These are phyloP conservation scores for Saccharomycopsis schoenii DNA, from an alignment of 805 yeast species.

Conservation along the genomic window DNA sequence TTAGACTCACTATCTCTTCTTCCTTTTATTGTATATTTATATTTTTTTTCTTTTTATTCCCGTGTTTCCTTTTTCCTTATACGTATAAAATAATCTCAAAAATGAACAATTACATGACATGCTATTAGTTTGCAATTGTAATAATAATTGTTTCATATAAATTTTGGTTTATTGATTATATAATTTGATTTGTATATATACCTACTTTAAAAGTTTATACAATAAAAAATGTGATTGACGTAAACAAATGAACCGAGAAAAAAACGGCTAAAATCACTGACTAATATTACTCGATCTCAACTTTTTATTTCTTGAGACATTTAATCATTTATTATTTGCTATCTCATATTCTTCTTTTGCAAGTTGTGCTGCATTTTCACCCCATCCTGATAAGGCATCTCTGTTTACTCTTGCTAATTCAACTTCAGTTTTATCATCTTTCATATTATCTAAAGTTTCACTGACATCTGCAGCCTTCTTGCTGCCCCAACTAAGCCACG, in stretches of 20 bases:
- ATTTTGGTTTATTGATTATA: not conserved
- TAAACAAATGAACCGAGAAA: not conserved
- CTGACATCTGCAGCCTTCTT: slow-evolving; percentile 16
- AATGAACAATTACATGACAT: not conserved
- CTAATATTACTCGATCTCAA: not conserved
- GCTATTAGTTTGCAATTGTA: not conserved
- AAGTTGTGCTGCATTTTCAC: slow-evolving; percentile 33
- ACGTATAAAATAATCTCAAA: not conserved
- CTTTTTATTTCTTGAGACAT: not conserved
- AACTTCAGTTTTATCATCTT: slow-evolving; percentile 24
- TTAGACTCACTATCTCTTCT: not conserved
- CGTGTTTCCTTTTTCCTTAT: not conserved
- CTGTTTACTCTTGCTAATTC: slow-evolving; percentile 28
- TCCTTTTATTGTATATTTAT: not conserved
- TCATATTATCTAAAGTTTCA: slow-evolving; percentile 18
- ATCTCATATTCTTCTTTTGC: slow-evolving; percentile 32
- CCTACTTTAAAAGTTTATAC: not conserved
- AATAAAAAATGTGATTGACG: not conserved
- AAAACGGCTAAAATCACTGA: not conserved
- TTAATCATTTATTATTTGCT: not conserved
- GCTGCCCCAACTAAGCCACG: slow-evolving; percentile 29
- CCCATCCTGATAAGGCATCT: slow-evolving; percentile 36
- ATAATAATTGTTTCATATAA: not conserved
- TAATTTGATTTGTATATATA: not conserved
- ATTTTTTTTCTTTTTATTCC: not conserved